phyloP scores from a whole-genome alignment of 192 early-diverging fungal species.

The Entomortierella chlamydospora region DNA sequence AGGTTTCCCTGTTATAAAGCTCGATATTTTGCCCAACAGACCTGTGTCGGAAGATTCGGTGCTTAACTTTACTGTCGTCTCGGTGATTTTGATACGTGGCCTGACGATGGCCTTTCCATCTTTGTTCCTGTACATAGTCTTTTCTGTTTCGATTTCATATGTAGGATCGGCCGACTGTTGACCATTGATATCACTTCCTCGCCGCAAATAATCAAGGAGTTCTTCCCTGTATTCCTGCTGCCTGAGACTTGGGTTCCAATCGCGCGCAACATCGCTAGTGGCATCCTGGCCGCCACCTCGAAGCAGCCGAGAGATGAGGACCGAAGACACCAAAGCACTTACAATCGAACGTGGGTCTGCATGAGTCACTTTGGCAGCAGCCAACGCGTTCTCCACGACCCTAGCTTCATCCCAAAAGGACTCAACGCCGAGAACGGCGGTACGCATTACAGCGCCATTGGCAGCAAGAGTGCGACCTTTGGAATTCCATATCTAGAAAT shows the following conservation, averaged over 20 bases:
- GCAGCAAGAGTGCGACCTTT: conserved; percentile 50
- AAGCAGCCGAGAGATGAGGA: conserved; percentile 53
- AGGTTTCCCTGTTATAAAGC: not conserved
- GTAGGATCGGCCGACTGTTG: conserved; percentile 13
- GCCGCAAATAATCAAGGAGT: conserved; percentile 30
- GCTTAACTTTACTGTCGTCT: not conserved
- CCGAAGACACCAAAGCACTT: conserved; percentile 42
- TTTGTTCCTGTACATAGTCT: conserved; percentile 12
- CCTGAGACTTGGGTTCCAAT: conserved; percentile 24
- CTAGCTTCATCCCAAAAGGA: conserved; percentile 57
- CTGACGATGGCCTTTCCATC: conserved; percentile 14
- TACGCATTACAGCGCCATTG: conserved; percentile 58
- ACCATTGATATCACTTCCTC: conserved; percentile 29
- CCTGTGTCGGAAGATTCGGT: not conserved
- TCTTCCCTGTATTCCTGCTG: conserved; percentile 31
- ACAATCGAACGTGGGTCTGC: conserved; percentile 57
- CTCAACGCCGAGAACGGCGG: conserved; percentile 50
- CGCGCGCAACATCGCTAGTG: conserved; percentile 2
- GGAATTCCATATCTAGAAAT: conserved; percentile 51
- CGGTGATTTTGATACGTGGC: not conserved
- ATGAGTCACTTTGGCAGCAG: conserved; percentile 58
- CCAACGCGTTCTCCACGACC: conserved; percentile 52
- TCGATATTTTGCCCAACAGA: conserved; percentile 6
- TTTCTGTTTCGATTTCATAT: conserved; percentile 23
- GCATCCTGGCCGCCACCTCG: conserved; percentile 36